These are phyloP conservation scores for Lactarius hengduanensis DNA, from an alignment of 768 basidiomycete species.

Conservation along the genomic window DNA sequence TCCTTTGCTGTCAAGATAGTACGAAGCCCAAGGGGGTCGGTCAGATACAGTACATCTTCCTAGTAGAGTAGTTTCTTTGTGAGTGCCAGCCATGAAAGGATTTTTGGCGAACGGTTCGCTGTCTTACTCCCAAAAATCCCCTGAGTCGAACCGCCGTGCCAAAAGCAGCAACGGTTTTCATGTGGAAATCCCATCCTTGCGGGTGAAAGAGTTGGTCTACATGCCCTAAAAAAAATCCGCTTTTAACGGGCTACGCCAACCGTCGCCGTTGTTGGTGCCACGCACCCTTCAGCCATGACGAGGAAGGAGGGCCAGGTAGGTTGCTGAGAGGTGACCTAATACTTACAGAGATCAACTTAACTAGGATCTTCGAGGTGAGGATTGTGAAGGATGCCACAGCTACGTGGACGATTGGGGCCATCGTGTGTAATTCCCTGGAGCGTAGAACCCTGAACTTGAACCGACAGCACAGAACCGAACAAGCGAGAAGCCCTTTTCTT, in stretches of 20 bases:
- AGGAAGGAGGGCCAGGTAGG: conserved; percentile 23
- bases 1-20: conserved; percentile 16
- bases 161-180: conserved; percentile 15
- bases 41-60: conserved; percentile 26
- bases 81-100: background rate
- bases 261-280: background rate
- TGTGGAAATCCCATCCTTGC: conserved; percentile 27
- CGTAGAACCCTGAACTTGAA: background rate
- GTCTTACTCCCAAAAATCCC: conserved; percentile 22
- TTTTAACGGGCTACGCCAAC: background rate
- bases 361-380: conserved; percentile 10
- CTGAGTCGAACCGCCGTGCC: conserved; percentile 24
- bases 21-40: conserved; percentile 22
- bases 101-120: background rate
- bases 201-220: conserved; percentile 24
- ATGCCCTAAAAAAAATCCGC: conserved; percentile 6
- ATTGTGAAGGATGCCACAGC: conserved; percentile 14
- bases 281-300: conserved; percentile 25
- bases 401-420: conserved; percentile 16
- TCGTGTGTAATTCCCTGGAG: background rate
- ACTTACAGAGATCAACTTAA: conserved; percentile 11
- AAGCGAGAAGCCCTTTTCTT: background rate
- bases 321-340: conserved; percentile 17
- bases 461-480: conserved; percentile 10
- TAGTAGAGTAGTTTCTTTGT: background rate